These are phyloP conservation scores for Dovyalis caffra DNA, from an alignment of 345 rosid species.

Conservation along the genomic window DNA sequence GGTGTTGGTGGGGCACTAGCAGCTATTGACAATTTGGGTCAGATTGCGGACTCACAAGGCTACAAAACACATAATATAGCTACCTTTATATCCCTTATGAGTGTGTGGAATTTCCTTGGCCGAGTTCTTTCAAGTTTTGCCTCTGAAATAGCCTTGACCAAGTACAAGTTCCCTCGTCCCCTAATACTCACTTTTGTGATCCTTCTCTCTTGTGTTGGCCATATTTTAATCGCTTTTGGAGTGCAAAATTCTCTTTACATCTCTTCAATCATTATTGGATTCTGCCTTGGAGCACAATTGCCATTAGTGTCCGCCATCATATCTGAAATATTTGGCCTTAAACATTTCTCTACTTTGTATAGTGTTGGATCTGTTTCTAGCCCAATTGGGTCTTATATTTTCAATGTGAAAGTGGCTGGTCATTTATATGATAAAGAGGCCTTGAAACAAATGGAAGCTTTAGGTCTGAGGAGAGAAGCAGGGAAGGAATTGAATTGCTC, in stretches of 20 bases:
- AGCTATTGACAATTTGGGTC: constrained; percentile 10
- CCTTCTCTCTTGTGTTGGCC: background rate
- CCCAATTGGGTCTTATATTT: constrained; percentile 3
- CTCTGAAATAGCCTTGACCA: background rate
- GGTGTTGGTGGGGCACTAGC: constrained; percentile 1
- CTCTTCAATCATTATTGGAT: constrained; percentile 6
- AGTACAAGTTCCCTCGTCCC: constrained; percentile 6
- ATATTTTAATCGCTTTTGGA: constrained; percentile 3
- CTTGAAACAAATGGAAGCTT: background rate
- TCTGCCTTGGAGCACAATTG: constrained; percentile 14
- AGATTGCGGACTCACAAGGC: constrained; percentile 7
- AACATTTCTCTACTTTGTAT: background rate
- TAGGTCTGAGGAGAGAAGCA: background rate
- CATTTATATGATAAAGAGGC: background rate
- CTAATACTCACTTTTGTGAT: background rate
- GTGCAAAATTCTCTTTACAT: background rate
- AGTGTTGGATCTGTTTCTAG: background rate
- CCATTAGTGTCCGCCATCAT: constrained; percentile 10
- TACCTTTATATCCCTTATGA: constrained; percentile 6
- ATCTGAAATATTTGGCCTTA: constrained; percentile 13
- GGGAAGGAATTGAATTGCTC: constrained; percentile 5
- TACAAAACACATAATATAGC: background rate
- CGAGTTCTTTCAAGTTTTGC: background rate
- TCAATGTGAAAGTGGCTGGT: background rate
- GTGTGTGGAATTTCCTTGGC: constrained; percentile 11